These are phyloP conservation scores for Trichosporon coremiiforme DNA, from an alignment of 1,284 basidiomycete species.

Conservation along the genomic window DNA sequence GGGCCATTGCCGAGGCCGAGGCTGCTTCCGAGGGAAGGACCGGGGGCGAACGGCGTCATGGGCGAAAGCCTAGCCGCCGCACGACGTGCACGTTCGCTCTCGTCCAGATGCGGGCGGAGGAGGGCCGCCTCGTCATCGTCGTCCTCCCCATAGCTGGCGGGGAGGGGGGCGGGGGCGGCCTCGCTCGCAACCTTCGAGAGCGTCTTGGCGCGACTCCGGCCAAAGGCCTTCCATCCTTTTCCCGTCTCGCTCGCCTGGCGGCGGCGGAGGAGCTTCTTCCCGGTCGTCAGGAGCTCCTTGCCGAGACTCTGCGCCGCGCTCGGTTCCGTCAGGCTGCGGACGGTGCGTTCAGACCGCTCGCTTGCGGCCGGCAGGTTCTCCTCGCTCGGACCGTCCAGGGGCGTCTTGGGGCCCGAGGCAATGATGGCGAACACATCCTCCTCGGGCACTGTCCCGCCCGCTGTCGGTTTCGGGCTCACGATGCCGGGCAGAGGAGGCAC, in stretches of 20 bases:
- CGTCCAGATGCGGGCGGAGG: not conserved
- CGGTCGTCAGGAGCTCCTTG: not conserved
- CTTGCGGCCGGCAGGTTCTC: not conserved
- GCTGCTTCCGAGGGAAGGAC: not conserved
- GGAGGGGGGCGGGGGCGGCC: not conserved
- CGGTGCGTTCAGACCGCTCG: not conserved
- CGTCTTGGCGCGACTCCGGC: not conserved
- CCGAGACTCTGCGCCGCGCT: not conserved
- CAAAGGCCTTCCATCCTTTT: slow-evolving; percentile 5
- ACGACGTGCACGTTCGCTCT: not conserved
- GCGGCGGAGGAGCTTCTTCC: slow-evolving; percentile 6
- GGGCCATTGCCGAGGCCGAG: not conserved
- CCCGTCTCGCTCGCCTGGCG: slow-evolving; percentile 7
- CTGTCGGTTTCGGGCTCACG: slow-evolving; percentile 6
- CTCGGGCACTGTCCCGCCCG: not conserved
- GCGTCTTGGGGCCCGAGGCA: not conserved
- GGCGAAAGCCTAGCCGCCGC: not conserved
- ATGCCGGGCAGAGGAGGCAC: not conserved
- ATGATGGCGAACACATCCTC: slow-evolving; percentile 12
- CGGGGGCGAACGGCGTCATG: slow-evolving; percentile 10
- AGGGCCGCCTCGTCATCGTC: not conserved
- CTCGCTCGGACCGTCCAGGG: not conserved
- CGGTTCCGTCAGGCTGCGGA: not conserved
- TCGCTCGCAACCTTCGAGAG: not conserved
- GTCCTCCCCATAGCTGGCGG: not conserved